Evolutionary conservation across 305 asterid species (phyloP).

Genomic region (Rubia peregrina): DNA sequence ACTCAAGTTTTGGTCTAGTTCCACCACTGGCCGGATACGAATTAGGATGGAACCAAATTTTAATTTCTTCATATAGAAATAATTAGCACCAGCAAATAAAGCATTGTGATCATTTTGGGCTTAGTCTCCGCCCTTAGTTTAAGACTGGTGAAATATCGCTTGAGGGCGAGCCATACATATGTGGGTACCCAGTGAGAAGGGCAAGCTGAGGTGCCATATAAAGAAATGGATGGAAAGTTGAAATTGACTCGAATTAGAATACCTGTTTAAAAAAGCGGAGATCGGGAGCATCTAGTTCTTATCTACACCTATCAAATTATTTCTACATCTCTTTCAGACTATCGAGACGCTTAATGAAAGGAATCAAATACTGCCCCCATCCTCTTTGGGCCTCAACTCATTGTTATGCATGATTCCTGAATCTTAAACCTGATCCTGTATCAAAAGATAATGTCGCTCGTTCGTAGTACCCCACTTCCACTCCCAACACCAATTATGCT

Average conservation of each 20-base stretch:
- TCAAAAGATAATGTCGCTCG: too few relatives aligned
- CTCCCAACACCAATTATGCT: background rate
- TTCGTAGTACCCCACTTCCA: too few relatives aligned
- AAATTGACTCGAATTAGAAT: slow-evolving; percentile 18
- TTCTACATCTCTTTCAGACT: slow-evolving; percentile 15
- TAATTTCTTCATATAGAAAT: too few relatives aligned
- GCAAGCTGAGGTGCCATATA: background rate
- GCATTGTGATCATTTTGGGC: too few relatives aligned
- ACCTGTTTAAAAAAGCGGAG: slow-evolving; percentile 9
- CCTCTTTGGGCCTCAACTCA: slow-evolving; percentile 17
- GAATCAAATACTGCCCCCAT: slow-evolving; percentile 17
- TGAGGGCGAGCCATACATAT: too few relatives aligned
- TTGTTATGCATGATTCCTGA: slow-evolving; percentile 11
- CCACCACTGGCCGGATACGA: too few relatives aligned
- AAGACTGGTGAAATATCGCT: too few relatives aligned
- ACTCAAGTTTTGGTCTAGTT: too few relatives aligned
- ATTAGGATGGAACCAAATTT: too few relatives aligned
- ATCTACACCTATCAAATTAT: slow-evolving; percentile 20
- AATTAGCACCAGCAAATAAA: too few relatives aligned
- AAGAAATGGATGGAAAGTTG: slow-evolving; percentile 14
- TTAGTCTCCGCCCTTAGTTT: too few relatives aligned
- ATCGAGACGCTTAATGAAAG: slow-evolving; percentile 19
- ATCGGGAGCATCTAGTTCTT: slow-evolving; percentile 26
- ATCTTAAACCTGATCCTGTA: slow-evolving; percentile 18
- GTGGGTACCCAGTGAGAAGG: too few relatives aligned